Conservation (phyloP, 2,329 filamentous ascomycete genomes). For the Diplodia mutila region DNA sequence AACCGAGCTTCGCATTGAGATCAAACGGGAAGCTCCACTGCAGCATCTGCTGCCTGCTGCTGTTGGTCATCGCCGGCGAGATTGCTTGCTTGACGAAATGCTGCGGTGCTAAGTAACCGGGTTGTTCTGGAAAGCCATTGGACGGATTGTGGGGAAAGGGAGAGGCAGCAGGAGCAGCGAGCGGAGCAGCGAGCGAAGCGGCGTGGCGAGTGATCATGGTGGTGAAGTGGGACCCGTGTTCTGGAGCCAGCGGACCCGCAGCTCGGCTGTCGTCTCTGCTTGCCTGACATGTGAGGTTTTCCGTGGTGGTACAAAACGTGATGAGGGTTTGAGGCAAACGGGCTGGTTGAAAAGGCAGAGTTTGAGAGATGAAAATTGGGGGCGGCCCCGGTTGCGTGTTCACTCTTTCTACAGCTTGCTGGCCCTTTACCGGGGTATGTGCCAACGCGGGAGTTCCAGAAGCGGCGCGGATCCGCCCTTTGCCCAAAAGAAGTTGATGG, state of each 20-base stretch:
- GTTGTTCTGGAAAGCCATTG: not conserved
- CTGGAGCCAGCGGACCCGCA: not conserved
- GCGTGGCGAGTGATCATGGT: conserved; percentile 15
- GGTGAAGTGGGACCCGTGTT: conserved; percentile 5
- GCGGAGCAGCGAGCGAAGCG: not conserved
- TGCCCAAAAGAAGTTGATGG: not conserved
- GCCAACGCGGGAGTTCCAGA: conserved; percentile 16
- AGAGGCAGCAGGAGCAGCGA: not conserved
- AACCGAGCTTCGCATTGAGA: not conserved
- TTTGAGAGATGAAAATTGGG: conserved; percentile 20
- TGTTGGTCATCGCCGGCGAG: not conserved
- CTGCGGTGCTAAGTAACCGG: conserved; percentile 8
- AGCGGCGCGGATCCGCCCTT: conserved; percentile 6
- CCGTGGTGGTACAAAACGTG: not conserved
- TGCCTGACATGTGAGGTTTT: not conserved
- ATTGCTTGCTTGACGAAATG: not conserved
- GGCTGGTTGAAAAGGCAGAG: not conserved
- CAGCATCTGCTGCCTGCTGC: not conserved
- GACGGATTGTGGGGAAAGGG: not conserved
- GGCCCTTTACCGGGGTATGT: not conserved
- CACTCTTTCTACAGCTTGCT: not conserved
- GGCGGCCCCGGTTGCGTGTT: conserved; percentile 18
- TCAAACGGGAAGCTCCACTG: not conserved
- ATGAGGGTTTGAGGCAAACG: not conserved
- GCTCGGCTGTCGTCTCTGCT: not conserved